phyloP scores from a whole-genome alignment of 2,329 filamentous ascomycete species.

The Beauveria australis region DNA sequence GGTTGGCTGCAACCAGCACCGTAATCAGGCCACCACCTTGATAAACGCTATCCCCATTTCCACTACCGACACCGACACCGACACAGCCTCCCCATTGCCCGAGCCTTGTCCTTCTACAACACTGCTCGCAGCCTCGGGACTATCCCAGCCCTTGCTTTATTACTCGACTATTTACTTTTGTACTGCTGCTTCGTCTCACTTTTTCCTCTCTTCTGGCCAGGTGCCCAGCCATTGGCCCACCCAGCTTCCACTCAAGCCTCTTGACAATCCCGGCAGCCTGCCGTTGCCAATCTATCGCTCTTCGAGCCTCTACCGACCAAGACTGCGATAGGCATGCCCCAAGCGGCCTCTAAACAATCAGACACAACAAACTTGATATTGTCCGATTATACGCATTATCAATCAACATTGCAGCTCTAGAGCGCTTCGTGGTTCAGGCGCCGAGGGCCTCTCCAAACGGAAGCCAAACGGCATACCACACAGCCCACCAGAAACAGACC shows the following conservation, averaged over 20 bases:
- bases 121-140: not conserved
- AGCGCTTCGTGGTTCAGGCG: not conserved
- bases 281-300: not conserved
- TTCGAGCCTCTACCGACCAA: not conserved
- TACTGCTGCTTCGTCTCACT: not conserved
- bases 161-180: not conserved
- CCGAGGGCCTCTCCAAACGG: not conserved
- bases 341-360: not conserved
- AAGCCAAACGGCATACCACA: not conserved
- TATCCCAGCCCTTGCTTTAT: not conserved
- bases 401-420: not conserved
- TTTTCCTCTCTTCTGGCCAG: not conserved
- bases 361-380: too few species aligned
- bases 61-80: not conserved
- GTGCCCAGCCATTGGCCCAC: not conserved
- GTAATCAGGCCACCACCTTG: not conserved
- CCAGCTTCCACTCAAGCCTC: not conserved
- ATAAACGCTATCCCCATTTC: not conserved
- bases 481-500: constrained; percentile 1
- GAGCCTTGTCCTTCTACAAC: not conserved
- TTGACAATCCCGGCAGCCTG: not conserved
- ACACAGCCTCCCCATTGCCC: constrained; percentile 1
- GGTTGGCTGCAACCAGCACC: too few species aligned
- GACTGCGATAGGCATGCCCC: not conserved
- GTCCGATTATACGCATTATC: too few species aligned